Conservation (phyloP, 2,329 filamentous ascomycete genomes). For the Exophiala bonariae region DNA sequence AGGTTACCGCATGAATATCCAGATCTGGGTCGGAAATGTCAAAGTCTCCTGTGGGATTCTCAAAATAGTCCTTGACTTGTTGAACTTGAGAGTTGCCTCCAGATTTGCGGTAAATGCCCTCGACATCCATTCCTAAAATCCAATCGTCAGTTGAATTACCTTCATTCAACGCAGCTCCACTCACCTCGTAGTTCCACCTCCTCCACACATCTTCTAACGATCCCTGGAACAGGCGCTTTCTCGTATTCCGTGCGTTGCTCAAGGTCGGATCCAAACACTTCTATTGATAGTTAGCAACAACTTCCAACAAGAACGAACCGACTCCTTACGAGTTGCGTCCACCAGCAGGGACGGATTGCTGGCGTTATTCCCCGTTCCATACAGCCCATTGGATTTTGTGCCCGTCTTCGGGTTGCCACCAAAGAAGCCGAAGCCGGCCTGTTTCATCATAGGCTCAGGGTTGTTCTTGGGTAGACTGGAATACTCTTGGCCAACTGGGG, state of each 20-base stretch:
- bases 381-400: constrained; percentile 31
- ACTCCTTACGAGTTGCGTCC: constrained; percentile 39
- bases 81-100: constrained; percentile 91
- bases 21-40: constrained; percentile 92
- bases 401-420: constrained; percentile 46
- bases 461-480: constrained; percentile 24
- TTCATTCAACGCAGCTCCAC: constrained; percentile 17
- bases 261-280: constrained; percentile 86
- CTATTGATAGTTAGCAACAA: constrained; percentile 33
- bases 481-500: constrained; percentile 38
- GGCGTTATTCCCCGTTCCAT: constrained; percentile 42
- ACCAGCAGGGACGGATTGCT: constrained; percentile 43
- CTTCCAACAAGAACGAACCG: not conserved
- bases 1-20: constrained; percentile 95
- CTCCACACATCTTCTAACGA: constrained; percentile 91
- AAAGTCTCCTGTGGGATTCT: constrained; percentile 70
- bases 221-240: constrained; percentile 81
- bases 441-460: constrained; percentile 41
- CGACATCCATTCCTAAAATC: constrained; percentile 74
- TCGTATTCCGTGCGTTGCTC: constrained; percentile 83
- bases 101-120: constrained; percentile 97
- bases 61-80: constrained; percentile 86
- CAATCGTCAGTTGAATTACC: constrained; percentile 17
- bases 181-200: constrained; percentile 87
- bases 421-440: constrained; percentile 73